Percentiles rank a stretch among this genome's conserved stretches.
Evolutionary conservation across 352 stramenopile genomes (phyloP).

Genomic region (Phytophthora fragariaefolia): DNA sequence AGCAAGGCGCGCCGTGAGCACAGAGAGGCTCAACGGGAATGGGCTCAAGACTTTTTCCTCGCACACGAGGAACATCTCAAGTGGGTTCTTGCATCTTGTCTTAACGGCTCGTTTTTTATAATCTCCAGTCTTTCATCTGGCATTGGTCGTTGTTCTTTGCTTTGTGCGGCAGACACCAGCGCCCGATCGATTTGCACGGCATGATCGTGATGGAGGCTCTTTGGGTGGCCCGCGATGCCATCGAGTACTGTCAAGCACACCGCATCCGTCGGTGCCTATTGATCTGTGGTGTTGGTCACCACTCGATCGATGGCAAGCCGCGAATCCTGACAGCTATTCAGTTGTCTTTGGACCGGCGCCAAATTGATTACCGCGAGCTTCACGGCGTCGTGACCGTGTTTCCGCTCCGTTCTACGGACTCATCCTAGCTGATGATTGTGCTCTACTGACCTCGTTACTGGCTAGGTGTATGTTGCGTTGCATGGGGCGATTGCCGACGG

Average conservation of each 20-base stretch:
- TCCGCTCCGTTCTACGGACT: slow-evolving; percentile 53
- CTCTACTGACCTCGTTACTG: slow-evolving; percentile 20
- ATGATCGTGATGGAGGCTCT: slow-evolving; percentile 75
- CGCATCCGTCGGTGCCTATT: slow-evolving; percentile 68
- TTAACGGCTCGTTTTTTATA: slow-evolving; percentile 12
- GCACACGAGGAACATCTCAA: slow-evolving; percentile 57
- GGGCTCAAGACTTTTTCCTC: slow-evolving; percentile 66
- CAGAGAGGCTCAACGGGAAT: slow-evolving; percentile 68
- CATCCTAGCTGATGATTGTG: slow-evolving; percentile 11
- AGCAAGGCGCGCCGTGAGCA: slow-evolving; percentile 55
- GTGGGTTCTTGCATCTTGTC: slow-evolving; percentile 32
- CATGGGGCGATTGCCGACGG: neutral
- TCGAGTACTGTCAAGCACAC: slow-evolving; percentile 63
- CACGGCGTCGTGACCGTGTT: slow-evolving; percentile 69
- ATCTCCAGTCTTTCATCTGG: slow-evolving; percentile 17
- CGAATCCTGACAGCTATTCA: slow-evolving; percentile 66
- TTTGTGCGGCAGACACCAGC: slow-evolving; percentile 41
- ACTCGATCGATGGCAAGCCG: slow-evolving; percentile 73
- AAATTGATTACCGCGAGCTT: slow-evolving; percentile 65
- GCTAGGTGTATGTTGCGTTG: neutral
- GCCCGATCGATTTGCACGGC: slow-evolving; percentile 68
- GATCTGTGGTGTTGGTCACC: slow-evolving; percentile 70
- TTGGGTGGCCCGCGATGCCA: slow-evolving; percentile 59
- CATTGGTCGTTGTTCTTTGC: slow-evolving; percentile 16
- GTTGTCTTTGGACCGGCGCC: slow-evolving; percentile 62